Evolutionary conservation across 768 basidiomycete species (phyloP).

Genomic region (Termitomyces sp.): DNA sequence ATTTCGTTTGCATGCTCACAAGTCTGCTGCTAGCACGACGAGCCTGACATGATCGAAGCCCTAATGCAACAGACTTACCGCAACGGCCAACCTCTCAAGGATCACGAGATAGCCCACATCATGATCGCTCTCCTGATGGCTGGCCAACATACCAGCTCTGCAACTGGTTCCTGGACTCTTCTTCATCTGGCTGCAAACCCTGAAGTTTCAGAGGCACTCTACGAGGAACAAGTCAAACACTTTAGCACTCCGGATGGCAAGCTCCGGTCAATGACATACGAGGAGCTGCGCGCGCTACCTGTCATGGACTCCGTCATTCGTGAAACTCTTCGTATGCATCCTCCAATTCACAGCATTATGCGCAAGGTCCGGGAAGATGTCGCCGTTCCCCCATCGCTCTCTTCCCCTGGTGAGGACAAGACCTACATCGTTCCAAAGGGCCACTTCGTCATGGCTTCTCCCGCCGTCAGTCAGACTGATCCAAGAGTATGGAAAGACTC

Average conservation of each 20-base stretch:
- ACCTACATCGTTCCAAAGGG: slow-evolving; percentile 88
- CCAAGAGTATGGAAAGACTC: slow-evolving; percentile 77
- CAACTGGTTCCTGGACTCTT: slow-evolving; percentile 86
- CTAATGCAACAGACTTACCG: slow-evolving; percentile 84
- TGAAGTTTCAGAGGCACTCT: slow-evolving; percentile 78
- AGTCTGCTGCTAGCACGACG: slow-evolving; percentile 35
- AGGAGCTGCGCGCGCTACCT: slow-evolving; percentile 80
- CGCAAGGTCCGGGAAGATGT: slow-evolving; percentile 88
- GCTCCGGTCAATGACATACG: slow-evolving; percentile 78
- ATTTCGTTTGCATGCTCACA: slow-evolving; percentile 2
- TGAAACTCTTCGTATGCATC: slow-evolving; percentile 90
- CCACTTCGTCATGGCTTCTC: slow-evolving; percentile 84
- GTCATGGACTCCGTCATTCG: slow-evolving; percentile 87
- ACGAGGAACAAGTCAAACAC: slow-evolving; percentile 82
- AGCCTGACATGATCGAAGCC: slow-evolving; percentile 90
- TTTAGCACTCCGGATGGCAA: slow-evolving; percentile 80
- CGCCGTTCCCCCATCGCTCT: slow-evolving; percentile 73
- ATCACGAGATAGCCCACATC: slow-evolving; percentile 95
- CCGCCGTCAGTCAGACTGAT: slow-evolving; percentile 86
- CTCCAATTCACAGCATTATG: slow-evolving; percentile 95
- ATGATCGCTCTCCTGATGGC: slow-evolving; percentile 99
- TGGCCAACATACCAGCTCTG: slow-evolving; percentile 96
- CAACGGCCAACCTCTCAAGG: slow-evolving; percentile 68
- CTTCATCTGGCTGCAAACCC: slow-evolving; percentile 80
- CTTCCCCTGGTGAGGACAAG: slow-evolving; percentile 69